Evolutionary conservation across 2,329 filamentous ascomycete genomes (phyloP), one percentile per base, ranked within the genome.

Genomic region (Ceratocystis lukuohia): DNA sequence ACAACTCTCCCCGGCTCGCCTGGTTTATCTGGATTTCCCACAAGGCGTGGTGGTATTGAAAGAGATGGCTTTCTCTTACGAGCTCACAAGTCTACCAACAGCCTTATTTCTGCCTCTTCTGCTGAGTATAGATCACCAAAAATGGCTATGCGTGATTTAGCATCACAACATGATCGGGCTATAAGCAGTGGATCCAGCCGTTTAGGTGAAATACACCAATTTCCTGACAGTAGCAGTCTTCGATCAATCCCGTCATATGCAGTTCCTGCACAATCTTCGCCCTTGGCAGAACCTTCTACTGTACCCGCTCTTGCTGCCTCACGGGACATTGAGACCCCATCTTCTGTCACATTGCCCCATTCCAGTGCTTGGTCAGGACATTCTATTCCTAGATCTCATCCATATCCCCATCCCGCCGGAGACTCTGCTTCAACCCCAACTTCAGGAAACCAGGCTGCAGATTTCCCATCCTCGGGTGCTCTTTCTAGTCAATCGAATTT

Each of bases 21-120:
- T 1, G 44, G 61, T 1, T 37, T 59, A 12, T 33, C 46, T 10
- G 8, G 33, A 8, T 20, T 61, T 10, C 8, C 20, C 10, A 25
- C 41, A 25, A n/a, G 33, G n/a, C 53, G 30, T 22, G 65, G 61
- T 20, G 44, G 17, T 6, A 63, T 25, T 46, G 61, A 46, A 37
- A 12, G 61, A 64, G 37, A 28, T 10, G 50, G 33, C 15, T 22
- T 33, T 30, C 5, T 28, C 20, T 20, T 37, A 25, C 25, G 33
- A 22, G 61, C 50, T 10, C 48, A 62, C 33, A 59, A 61, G 28
- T 67, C 66, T 17, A 28, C 50, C 3, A 62, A 67, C 22, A 67
- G 66, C 56, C 56, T 67, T 3, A 28, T 62, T n/a, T 61, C 28
- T 33, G 46, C 62, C 5, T 65, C 66, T 6, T 67, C 66, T 10